These are phyloP conservation scores for Ceratocystis eucalypticola DNA, from an alignment of 2,329 filamentous ascomycete species.

Conservation along the genomic window DNA sequence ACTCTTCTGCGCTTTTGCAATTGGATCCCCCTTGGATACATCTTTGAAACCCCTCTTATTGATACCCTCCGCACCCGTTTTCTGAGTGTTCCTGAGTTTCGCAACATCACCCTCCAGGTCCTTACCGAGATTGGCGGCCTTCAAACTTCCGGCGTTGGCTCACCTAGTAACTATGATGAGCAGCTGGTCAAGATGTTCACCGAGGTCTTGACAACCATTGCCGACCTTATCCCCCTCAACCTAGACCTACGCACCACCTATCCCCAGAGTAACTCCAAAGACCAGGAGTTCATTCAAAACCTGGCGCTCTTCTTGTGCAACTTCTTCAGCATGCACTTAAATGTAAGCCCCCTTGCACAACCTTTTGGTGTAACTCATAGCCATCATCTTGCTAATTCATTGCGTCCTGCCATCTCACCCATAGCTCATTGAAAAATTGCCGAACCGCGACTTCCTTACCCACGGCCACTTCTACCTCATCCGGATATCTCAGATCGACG, in stretches of 20 bases:
- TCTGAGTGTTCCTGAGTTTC: constrained; percentile 83
- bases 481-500: constrained; percentile 95
- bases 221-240: constrained; percentile 80
- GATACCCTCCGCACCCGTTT: constrained; percentile 88
- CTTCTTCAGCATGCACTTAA: constrained; percentile 88
- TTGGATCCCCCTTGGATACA: constrained; percentile 97
- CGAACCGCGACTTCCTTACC: constrained; percentile 85
- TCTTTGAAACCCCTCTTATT: constrained; percentile 95
- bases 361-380: background rate
- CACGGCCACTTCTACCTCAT: constrained; percentile 98
- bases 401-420: constrained; percentile 4
- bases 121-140: constrained; percentile 93
- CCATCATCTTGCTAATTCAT: background rate
- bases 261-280: constrained; percentile 74
- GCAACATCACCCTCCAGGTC: constrained; percentile 92
- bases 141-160: constrained; percentile 60
- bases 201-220: constrained; percentile 82
- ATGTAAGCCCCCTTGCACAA: constrained; percentile 36
- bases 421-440: constrained; percentile 84
- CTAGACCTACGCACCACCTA: constrained; percentile 88
- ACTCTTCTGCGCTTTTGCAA: constrained; percentile 93
- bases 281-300: constrained; percentile 97
- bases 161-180: constrained; percentile 70
- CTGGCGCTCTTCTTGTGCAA: constrained; percentile 90
- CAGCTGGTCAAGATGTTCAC: constrained; percentile 98